Base-by-base conservation (phyloP, 139 green algal genomes). In the Bryopsis sp. region DNA sequence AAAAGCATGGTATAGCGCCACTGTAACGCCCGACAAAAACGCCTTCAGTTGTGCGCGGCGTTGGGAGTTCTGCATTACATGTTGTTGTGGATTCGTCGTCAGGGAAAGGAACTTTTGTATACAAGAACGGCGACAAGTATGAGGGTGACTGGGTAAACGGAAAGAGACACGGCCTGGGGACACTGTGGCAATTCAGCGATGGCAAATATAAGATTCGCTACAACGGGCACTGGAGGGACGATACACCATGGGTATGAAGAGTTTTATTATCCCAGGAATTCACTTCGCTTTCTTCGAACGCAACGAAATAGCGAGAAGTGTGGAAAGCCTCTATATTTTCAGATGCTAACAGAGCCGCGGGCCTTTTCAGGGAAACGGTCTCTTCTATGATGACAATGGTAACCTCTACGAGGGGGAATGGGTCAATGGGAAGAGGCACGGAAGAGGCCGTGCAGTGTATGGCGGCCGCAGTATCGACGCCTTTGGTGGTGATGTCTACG, bases 81-180 rank as follows among this genome's bases (percentile, higher is more conserved):
- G 2, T 61, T 47, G 57, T 64, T 64, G 8, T 64, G 57, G 26
- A 8, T 32, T n/a, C 57, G 26, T 39, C 57, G 8, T 64, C 28
- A 85, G 81, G 81, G 61, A 86, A 87, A 66, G 85, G 85, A 2
- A 83, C 80, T 22, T 63, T 83, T 0, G 72, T 85, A 2, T 89
- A 88, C 71, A 85, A 81, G 32, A 89, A 87, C 57, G 80, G 72
- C 1, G 81, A 92, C 71, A 88, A 84, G 65, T 92, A 92, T 65
- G 84, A 90, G 47, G 86, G 86, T 2, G 82, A 88, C 64, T 92
- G 86, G 86, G 46, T 65, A 0, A 48, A 79, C 0, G 82, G 74
- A 2, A 50, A 75, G 58, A 54, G 84, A 31, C 67, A 87, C 34
- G 85, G 83, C 3, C 65, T 83, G 1, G 85, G 85, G 15, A 86